A percentile compares a stretch with the other conserved stretches of the same genome.
phyloP scores from a whole-genome alignment of 345 rosid genomes.

The Pistacia atlantica region DNA sequence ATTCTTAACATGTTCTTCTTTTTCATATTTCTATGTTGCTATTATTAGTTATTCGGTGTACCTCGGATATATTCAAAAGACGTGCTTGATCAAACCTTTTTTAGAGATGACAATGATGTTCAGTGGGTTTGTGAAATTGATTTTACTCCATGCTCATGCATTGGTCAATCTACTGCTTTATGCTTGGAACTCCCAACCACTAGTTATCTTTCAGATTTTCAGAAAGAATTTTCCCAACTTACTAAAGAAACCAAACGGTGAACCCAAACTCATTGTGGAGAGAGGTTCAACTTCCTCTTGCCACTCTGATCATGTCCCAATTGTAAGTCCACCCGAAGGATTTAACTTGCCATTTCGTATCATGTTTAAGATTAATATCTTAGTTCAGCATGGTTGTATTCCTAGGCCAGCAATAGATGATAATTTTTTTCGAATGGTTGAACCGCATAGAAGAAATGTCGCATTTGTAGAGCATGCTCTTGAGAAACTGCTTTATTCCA shows the following conservation, averaged over 20 bases:
- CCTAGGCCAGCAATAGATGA: slow-evolving; percentile 44
- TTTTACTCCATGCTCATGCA: slow-evolving; percentile 43
- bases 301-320: slow-evolving; percentile 36
- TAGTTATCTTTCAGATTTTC: slow-evolving; percentile 36
- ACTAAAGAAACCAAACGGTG: background rate
- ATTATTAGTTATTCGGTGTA: slow-evolving; percentile 22
- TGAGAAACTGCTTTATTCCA: slow-evolving; percentile 30
- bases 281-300: slow-evolving; percentile 30
- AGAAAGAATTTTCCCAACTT: slow-evolving; percentile 17
- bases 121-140: slow-evolving; percentile 54
- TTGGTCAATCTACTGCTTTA: slow-evolving; percentile 54
- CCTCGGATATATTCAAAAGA: slow-evolving; percentile 34
- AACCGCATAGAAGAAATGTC: slow-evolving; percentile 22
- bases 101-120: slow-evolving; percentile 33
- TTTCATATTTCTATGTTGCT: background rate
- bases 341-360: slow-evolving; percentile 38
- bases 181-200: slow-evolving; percentile 50
- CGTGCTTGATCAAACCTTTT: slow-evolving; percentile 14
- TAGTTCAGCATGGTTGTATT: slow-evolving; percentile 53
- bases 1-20: no score
- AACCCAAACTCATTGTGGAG: slow-evolving; percentile 22
- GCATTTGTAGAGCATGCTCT: slow-evolving; percentile 43
- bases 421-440: slow-evolving; percentile 34
- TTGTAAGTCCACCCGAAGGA: slow-evolving; percentile 38
- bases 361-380: slow-evolving; percentile 41